Conservation (phyloP, 352 stramenopile genomes). For the Pythium folliculosum region DNA sequence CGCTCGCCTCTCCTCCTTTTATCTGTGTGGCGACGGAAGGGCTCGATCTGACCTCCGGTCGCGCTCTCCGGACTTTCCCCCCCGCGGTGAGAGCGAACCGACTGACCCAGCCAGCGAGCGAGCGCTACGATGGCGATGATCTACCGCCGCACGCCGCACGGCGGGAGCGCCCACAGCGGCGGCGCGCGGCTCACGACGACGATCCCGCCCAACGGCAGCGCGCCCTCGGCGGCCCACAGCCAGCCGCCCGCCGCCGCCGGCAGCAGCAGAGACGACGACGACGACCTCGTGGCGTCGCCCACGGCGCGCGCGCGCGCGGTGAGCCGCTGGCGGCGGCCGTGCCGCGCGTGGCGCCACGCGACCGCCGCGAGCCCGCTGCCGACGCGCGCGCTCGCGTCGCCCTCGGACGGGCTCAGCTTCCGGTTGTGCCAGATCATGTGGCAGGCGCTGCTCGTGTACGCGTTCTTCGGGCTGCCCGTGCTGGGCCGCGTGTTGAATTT, state of each 20-base stretch:
- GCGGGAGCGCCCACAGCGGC: slow-evolving; percentile 22
- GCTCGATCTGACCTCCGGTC: no score
- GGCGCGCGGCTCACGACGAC: slow-evolving; percentile 35
- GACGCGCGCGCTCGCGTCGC: neutral
- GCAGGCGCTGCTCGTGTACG: slow-evolving; percentile 66
- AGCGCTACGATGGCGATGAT: slow-evolving; percentile 49
- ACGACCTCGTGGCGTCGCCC: slow-evolving; percentile 2
- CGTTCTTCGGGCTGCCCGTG: slow-evolving; percentile 63
- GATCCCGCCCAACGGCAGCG: slow-evolving; percentile 25
- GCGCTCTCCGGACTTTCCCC: no score
- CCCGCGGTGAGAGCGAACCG: no score
- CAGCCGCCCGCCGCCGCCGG: slow-evolving; percentile 5
- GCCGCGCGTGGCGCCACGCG: slow-evolving; percentile 5
- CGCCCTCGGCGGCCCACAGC: slow-evolving; percentile 1
- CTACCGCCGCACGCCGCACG: slow-evolving; percentile 51
- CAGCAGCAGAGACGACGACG: slow-evolving; percentile 20
- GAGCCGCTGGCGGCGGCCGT: slow-evolving; percentile 11
- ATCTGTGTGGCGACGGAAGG: no score
- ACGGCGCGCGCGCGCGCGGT: slow-evolving; percentile 3
- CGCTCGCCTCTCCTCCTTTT: no score
- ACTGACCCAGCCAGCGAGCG: neutral
- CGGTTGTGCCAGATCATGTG: slow-evolving; percentile 62
- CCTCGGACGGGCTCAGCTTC: slow-evolving; percentile 26
- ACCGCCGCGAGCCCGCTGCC: slow-evolving; percentile 4
- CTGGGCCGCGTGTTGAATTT: slow-evolving; percentile 67